Conservation (phyloP, 2,329 filamentous ascomycete species). For the Atkinsonella hypoxylon region DNA sequence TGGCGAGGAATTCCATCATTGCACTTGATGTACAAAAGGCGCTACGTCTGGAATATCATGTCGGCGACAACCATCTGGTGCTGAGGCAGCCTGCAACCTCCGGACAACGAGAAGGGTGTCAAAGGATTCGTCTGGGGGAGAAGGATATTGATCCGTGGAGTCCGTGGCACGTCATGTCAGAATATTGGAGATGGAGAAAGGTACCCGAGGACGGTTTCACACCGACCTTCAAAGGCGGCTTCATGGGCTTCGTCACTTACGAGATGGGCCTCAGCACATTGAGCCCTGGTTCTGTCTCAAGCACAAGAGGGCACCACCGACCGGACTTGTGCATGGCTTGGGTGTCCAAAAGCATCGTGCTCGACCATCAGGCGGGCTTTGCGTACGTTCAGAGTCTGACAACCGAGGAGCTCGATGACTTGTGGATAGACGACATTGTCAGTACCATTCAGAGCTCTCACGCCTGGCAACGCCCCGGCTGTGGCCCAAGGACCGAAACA, state of each 20-base stretch:
- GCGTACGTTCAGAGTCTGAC: conserved; percentile 48
- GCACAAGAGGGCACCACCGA: conserved; percentile 25
- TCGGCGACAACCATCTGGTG: conserved; percentile 29
- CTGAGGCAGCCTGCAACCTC: conserved; percentile 14
- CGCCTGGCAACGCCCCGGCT: conserved; percentile 18
- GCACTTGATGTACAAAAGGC: conserved; percentile 50
- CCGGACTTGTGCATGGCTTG: conserved; percentile 69
- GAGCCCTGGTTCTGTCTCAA: conserved; percentile 17
- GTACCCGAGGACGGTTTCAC: conserved; percentile 11
- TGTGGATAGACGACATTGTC: conserved; percentile 20
- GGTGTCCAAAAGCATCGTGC: conserved; percentile 63
- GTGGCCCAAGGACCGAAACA: conserved; percentile 3
- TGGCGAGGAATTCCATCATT: conserved; percentile 58
- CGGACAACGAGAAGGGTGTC: conserved; percentile 15
- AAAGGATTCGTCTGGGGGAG: conserved; percentile 11
- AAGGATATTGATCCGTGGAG: conserved; percentile 17
- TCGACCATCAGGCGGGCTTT: conserved; percentile 55
- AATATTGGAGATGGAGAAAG: conserved; percentile 25
- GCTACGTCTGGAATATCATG: conserved; percentile 44
- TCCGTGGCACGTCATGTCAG: conserved; percentile 40
- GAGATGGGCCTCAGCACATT: conserved; percentile 55
- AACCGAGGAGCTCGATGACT: conserved; percentile 14
- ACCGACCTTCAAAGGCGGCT: conserved; percentile 64
- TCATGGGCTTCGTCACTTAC: conserved; percentile 77
- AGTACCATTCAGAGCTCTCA: conserved; percentile 20